Evolutionary conservation across 352 stramenopile genomes (phyloP), one percentile per base, ranked within the genome.

Genomic region (Phytopythium oedochilum): DNA sequence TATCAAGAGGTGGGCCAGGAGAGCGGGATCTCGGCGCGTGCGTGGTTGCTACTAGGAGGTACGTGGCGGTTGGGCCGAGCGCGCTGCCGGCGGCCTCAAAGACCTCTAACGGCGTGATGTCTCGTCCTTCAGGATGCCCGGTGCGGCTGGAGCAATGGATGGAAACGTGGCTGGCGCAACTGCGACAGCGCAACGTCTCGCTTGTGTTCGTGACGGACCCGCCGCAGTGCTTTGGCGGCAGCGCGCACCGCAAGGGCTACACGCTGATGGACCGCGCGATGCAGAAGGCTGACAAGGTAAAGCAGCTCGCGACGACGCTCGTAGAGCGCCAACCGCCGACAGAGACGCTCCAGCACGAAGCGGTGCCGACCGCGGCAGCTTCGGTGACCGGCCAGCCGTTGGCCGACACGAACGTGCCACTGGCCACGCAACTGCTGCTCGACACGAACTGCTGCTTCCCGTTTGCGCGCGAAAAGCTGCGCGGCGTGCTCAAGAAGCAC

Each of bases 201-300:
- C 73, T 92, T 18, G 54, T 89, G 50, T 89, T 94, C 51, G 66
- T 94, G 0, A 70, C 73, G 10, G 84, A 94, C 45, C 82, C 84
- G 22, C 84, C 84, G 39, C 77, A 85, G 56, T 86, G 81, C 55
- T 89, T 94, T 62, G 68, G 82, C 11, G 82, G 82, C 43, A 63
- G 64, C 20, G 78, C 81, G 53, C 78, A 90, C 61, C 67, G 75
- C 57, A 90, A 94, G 64, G 68, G 72, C 14, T 61, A 72, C 36
- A 81, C 78, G 22, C 57, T 83, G 22, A 60, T 73, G 45, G 76
- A 88, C 31, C 73, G 84, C n/a, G 64, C 70, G 3, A 31, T 61
- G 54, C 70, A 91, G 55, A 90, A 90, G 55, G 31, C 55, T 12
- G 50, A 80, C 35, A 72, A 75, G 56, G 68, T 89, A 32, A 49